These are phyloP conservation scores for Exophiala spinifera DNA, from an alignment of 2,329 filamentous ascomycete genomes.

Conservation along the genomic window DNA sequence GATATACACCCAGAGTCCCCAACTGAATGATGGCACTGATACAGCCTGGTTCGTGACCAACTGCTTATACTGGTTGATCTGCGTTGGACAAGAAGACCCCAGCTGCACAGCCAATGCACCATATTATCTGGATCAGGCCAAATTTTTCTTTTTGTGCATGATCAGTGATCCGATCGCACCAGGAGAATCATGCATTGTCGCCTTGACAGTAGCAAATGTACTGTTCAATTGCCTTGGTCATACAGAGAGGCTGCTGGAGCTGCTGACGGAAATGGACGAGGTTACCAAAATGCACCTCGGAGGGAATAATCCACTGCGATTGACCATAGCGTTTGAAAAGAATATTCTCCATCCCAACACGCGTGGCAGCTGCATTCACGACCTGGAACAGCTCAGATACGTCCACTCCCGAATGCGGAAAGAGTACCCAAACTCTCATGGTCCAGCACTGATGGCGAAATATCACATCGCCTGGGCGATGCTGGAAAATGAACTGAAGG, in stretches of 20 bases:
- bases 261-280: conserved; percentile 12
- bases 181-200: conserved; percentile 15
- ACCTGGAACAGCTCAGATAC: conserved; percentile 8
- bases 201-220: conserved; percentile 11
- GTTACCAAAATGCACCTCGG: conserved; percentile 10
- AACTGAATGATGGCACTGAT: conserved; percentile 11
- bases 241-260: conserved; percentile 3
- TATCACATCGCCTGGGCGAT: conserved; percentile 22
- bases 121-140: conserved; percentile 8
- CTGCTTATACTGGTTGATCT: conserved; percentile 19
- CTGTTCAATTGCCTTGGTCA: conserved; percentile 21
- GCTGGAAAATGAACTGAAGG: conserved; percentile 19
- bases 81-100: conserved; percentile 11
- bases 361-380: conserved; percentile 4
- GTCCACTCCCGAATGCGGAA: conserved; percentile 5
- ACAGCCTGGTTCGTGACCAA: conserved; percentile 12
- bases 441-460: conserved; percentile 14
- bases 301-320: conserved; percentile 17
- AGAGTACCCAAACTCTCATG: conserved; percentile 3
- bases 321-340: conserved; percentile 17
- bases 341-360: conserved; percentile 10
- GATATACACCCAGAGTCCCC: conserved; percentile 8
- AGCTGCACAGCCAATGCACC: not conserved
- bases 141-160: conserved; percentile 16
- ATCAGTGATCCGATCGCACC: conserved; percentile 7